Evolutionary conservation across 768 basidiomycete genomes (phyloP), one percentile per base, ranked within the genome.

Genomic region (Tricholoma flavovirens): DNA sequence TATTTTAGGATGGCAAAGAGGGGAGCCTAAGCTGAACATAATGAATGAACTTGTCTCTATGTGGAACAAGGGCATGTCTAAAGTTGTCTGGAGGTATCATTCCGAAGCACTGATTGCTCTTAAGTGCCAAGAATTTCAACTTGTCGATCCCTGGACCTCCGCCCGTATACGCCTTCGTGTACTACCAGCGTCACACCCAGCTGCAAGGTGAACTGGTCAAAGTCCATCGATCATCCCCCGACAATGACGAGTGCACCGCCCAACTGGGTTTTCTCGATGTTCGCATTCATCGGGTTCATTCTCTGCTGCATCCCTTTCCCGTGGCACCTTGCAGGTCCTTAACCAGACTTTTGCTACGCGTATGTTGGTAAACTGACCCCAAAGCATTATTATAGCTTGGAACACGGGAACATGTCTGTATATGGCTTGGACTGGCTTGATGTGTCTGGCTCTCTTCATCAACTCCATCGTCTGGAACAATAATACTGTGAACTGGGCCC

Each of bases 401-500:
- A 36, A 36, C 15, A 36, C 62, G 35, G 64, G 87, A 21, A 90
- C 89, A 12, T 83, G 88, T 57, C 68, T 83, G 35, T 86, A 81
- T 72, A 90, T 92, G 73, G 56, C 73, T 35, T 92, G 89, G 90
- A 75, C 77, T 7, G 81, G 76, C 1, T 49, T 81, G 5, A 74
- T 72, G 14, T 84, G 83, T 65, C 77, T 91, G 48, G 77, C 77
- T 49, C 69, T 75, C 50, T 84, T 80, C 62, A 69, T 91, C 61
- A 87, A 92, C 70, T 77, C 83, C 3, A 71, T 90, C 36, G 64
- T 91, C 11, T 93, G 90, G 91, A 73, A 73, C 56, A 72, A 78
- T 21, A 86, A 80, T 62, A 75, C 77, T 5, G 71, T 78, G 46
- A 79, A 83, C 61, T 69, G 62, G 62, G 77, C 81, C 4, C 83